Percentiles rank a stretch among this genome's conserved stretches.
Evolutionary conservation across 768 basidiomycete species (phyloP).

Genomic region (Mycena rosella): DNA sequence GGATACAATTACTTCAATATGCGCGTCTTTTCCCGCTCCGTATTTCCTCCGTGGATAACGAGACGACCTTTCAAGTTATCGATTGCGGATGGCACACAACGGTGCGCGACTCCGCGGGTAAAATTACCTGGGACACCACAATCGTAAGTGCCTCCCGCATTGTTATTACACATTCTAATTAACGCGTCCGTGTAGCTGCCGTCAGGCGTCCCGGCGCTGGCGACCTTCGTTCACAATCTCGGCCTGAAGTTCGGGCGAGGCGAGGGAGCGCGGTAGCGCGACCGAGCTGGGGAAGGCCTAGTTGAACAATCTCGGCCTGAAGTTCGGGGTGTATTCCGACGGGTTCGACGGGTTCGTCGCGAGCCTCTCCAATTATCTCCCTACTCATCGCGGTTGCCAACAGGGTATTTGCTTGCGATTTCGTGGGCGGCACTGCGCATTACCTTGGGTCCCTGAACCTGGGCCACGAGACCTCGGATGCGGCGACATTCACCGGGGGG

Average conservation of each 20-base stretch:
- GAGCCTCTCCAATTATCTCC: neutral
- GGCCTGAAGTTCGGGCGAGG: no score
- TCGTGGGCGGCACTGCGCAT: conserved; percentile 58
- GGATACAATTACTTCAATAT: conserved; percentile 61
- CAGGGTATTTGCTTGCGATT: conserved; percentile 60
- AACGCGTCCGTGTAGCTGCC: conserved; percentile 41
- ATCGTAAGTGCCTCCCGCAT: conserved; percentile 23
- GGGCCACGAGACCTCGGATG: conserved; percentile 61
- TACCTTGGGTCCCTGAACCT: conserved; percentile 62
- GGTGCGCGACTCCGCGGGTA: conserved; percentile 53
- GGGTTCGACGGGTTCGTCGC: conserved; percentile 18
- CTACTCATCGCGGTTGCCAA: no score
- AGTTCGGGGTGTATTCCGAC: conserved; percentile 70
- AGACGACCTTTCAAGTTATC: conserved; percentile 41
- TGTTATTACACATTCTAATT: neutral
- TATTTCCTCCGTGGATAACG: neutral
- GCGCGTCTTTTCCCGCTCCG: conserved; percentile 40
- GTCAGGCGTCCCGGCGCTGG: conserved; percentile 53
- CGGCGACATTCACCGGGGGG: conserved; percentile 61
- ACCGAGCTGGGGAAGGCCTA: no score
- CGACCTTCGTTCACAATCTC: conserved; percentile 51
- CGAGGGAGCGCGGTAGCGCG: no score
- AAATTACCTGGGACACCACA: conserved; percentile 59
- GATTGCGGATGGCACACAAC: conserved; percentile 67
- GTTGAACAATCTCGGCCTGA: no score